These are phyloP conservation scores for Hymenoscyphus linearis DNA, from an alignment of 2,329 filamentous ascomycete species.

Conservation along the genomic window DNA sequence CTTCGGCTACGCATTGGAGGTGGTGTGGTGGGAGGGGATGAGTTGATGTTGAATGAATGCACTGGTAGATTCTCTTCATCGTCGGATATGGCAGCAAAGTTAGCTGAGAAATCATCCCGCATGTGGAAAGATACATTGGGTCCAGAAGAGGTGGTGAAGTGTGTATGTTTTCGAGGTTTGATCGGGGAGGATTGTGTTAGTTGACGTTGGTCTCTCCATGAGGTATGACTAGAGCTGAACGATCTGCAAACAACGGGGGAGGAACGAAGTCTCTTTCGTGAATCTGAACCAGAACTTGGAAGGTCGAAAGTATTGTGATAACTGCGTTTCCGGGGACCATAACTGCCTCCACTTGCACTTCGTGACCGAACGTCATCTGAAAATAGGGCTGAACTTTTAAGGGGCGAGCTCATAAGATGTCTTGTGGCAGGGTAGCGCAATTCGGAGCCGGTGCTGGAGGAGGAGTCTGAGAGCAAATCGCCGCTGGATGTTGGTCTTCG, in stretches of 20 bases:
- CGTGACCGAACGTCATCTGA: slow-evolving; percentile 70
- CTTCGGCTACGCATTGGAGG: slow-evolving; percentile 56
- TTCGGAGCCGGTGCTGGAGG: slow-evolving; percentile 70
- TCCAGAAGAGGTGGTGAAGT: slow-evolving; percentile 66
- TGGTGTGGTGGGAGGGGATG: slow-evolving; percentile 85
- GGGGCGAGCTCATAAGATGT: slow-evolving; percentile 70
- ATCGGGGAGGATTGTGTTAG: slow-evolving; percentile 83
- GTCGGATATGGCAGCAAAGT: slow-evolving; percentile 65
- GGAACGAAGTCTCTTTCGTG: slow-evolving; percentile 65
- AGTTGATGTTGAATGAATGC: slow-evolving; percentile 67
- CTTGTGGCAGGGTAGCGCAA: slow-evolving; percentile 59
- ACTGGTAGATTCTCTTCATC: slow-evolving; percentile 77
- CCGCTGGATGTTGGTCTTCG: slow-evolving; percentile 58
- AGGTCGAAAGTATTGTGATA: slow-evolving; percentile 56
- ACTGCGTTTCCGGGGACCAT: slow-evolving; percentile 58
- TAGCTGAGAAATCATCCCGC: slow-evolving; percentile 54
- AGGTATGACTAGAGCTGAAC: slow-evolving; percentile 45
- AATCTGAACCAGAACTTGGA: slow-evolving; percentile 44
- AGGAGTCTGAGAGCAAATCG: slow-evolving; percentile 80
- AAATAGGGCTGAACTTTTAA: slow-evolving; percentile 71
- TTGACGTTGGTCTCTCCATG: slow-evolving; percentile 74
- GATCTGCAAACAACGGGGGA: slow-evolving; percentile 58
- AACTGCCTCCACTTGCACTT: slow-evolving; percentile 54
- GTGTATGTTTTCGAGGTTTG: slow-evolving; percentile 67
- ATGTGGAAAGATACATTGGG: slow-evolving; percentile 72